phyloP scores from a whole-genome alignment of 2,329 filamentous ascomycete genomes.

The Dendryphion nanum region DNA sequence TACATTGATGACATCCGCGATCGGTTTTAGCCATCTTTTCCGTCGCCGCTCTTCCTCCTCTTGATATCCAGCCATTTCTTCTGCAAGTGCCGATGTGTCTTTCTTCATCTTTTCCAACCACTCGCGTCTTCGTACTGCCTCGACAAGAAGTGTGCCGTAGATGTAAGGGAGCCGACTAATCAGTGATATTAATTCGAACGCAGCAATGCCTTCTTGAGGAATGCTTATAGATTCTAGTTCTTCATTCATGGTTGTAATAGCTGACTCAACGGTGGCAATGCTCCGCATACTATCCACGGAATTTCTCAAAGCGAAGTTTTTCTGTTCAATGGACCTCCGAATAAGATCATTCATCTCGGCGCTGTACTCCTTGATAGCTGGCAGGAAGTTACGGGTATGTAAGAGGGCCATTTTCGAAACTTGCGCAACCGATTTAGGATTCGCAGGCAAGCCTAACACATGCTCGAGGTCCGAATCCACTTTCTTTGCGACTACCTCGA shows the following conservation, averaged over 20 bases:
- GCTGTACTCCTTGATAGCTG: constrained; percentile 57
- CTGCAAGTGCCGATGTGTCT: constrained; percentile 82
- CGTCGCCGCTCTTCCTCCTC: constrained; percentile 89
- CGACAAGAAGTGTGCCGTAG: constrained; percentile 84
- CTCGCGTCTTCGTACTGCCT: constrained; percentile 81
- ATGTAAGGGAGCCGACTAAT: constrained; percentile 83
- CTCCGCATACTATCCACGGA: constrained; percentile 75
- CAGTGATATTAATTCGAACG: constrained; percentile 76
- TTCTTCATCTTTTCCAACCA: constrained; percentile 87
- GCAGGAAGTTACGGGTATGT: constrained; percentile 63
- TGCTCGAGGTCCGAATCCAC: constrained; percentile 83
- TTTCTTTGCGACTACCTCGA: constrained; percentile 81
- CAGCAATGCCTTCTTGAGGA: constrained; percentile 72
- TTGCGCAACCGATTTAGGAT: constrained; percentile 61
- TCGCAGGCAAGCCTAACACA: constrained; percentile 66
- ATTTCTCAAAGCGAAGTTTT: constrained; percentile 65
- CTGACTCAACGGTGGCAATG: constrained; percentile 76
- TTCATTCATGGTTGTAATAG: constrained; percentile 68
- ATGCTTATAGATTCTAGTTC: constrained; percentile 71
- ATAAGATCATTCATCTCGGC: constrained; percentile 56
- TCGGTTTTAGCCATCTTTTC: constrained; percentile 84
- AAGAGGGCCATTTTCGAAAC: constrained; percentile 64
- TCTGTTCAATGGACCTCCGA: constrained; percentile 56
- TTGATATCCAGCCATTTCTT: constrained; percentile 88
- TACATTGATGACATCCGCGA: constrained; percentile 70